These are phyloP conservation scores for Meredithiella fracta DNA, from an alignment of 2,329 filamentous ascomycete genomes.

Conservation along the genomic window DNA sequence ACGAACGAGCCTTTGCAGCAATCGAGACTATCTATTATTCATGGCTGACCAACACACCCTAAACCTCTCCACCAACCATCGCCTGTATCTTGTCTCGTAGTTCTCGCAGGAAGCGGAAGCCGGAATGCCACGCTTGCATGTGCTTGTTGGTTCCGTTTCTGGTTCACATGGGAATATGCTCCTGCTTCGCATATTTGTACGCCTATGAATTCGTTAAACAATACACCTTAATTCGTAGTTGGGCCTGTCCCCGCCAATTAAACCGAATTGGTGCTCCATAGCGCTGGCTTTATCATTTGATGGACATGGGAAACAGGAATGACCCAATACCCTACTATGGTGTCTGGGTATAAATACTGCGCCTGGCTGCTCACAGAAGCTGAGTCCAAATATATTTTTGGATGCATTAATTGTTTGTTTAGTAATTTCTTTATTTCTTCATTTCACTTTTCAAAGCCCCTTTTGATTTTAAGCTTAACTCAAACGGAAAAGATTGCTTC, in stretches of 20 bases:
- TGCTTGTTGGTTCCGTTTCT: neutral
- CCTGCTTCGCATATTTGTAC: neutral
- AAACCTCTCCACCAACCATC: neutral
- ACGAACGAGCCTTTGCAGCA: neutral
- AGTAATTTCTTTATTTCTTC: too few species aligned
- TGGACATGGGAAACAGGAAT: neutral
- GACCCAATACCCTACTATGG: neutral
- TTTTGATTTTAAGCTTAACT: too few species aligned
- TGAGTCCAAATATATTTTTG: neutral
- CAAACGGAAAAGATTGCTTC: too few species aligned
- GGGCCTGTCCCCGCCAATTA: neutral
- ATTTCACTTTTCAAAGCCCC: too few species aligned
- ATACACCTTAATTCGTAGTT: neutral
- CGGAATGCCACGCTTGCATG: neutral
- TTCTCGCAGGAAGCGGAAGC: neutral
- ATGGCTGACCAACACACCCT: neutral
- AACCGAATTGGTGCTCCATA: neutral
- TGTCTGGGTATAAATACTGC: neutral
- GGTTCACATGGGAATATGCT: neutral
- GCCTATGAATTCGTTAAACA: neutral
- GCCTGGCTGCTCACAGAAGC: neutral
- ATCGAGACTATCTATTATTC: neutral
- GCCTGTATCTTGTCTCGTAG: constrained; percentile 1
- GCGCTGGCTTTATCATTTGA: neutral
- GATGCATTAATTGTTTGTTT: neutral